Base-by-base conservation (phyloP, 129 eudicot genomes). In the Smallanthus sonchifolius region DNA sequence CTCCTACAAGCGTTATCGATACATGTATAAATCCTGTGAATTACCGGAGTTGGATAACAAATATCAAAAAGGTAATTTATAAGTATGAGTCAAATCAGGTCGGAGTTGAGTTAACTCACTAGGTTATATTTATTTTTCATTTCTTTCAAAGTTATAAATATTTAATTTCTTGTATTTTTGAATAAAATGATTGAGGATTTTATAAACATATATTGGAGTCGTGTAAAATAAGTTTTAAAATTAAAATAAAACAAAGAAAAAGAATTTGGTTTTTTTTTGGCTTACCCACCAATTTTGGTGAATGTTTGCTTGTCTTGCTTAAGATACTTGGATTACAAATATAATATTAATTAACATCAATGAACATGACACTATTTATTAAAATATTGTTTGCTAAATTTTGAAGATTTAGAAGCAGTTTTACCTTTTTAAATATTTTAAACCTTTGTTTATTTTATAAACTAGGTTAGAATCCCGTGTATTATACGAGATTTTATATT, bases 211-310 rank as follows among this genome's bases (percentile, higher is more conserved):
- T 24, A 24, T 9, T 24, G 0, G 63, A 56, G n/a, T 28, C 2
- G 63, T 56, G 63, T 56, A 60, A 60, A 32, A 30, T 60, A 2
- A 32, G 17, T 30, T 32, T 32, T 30, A 10, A 14, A 30, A 32
- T 32, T 30, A 10, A 14, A 30, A 32, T 5, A 60, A 60, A 60
- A 60, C 66, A 60, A 60, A 34, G 66, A 60, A 60, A 60, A 5
- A 16, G 66, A 60, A 60, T 60, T 59, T 59, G 39, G 39, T 59
- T 28, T 59, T 59, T 28, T 59, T 61, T 61, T 61, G 67, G 40
- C 67, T 14, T 61, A 61, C 67, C 67, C 9, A 61, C 67, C 67
- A 61, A 2, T 61, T 34, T 61, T 61, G 67, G 67, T 61, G 67
- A 61, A 61, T 35, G 67, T 61, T 61, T 61, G 67, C 67, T 61